phyloP scores from a whole-genome alignment of 2,329 filamentous ascomycete genomes.

The Corniculantispora saksenae region DNA sequence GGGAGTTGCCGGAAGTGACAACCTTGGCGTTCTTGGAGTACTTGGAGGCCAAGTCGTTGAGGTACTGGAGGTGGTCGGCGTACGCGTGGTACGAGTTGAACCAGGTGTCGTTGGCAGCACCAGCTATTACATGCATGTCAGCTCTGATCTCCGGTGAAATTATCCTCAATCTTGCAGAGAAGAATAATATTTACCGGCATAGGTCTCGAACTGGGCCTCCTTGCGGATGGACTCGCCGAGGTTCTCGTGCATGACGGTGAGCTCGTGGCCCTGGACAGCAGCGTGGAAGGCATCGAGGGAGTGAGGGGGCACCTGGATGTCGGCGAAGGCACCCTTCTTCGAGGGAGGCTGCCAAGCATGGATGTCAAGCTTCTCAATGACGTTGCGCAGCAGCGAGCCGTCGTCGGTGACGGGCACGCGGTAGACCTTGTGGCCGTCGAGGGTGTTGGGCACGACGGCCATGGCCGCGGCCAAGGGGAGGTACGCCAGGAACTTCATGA shows the following conservation, averaged over 20 bases:
- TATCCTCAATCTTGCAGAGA: neutral
- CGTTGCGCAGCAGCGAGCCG: slow-evolving; percentile 30
- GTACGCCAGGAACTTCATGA: slow-evolving; percentile 5
- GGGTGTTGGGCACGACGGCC: slow-evolving; percentile 28
- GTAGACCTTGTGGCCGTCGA: slow-evolving; percentile 48
- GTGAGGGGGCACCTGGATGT: slow-evolving; percentile 42
- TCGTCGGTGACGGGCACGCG: slow-evolving; percentile 40
- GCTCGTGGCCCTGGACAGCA: slow-evolving; percentile 33
- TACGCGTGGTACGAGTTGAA: slow-evolving; percentile 57
- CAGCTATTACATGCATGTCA: slow-evolving; percentile 22
- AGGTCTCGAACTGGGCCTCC: slow-evolving; percentile 34
- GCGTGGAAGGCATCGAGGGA: slow-evolving; percentile 36
- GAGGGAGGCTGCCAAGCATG: slow-evolving; percentile 40
- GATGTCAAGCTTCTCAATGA: slow-evolving; percentile 37
- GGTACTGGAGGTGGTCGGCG: slow-evolving; percentile 50
- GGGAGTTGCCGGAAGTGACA: slow-evolving; percentile 50
- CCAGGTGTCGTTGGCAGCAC: slow-evolving; percentile 40
- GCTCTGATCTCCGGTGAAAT: neutral
- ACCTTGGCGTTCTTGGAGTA: slow-evolving; percentile 49
- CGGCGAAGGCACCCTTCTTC: slow-evolving; percentile 36
- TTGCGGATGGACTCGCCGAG: slow-evolving; percentile 40
- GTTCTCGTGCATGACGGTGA: slow-evolving; percentile 40
- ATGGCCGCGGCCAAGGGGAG: slow-evolving; percentile 11
- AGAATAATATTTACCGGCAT: slow-evolving; percentile 22
- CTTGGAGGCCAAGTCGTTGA: slow-evolving; percentile 44